Evolutionary conservation across 2,329 filamentous ascomycete species (phyloP), one percentile per base, ranked within the genome.

Genomic region (Talaromyces sp.): DNA sequence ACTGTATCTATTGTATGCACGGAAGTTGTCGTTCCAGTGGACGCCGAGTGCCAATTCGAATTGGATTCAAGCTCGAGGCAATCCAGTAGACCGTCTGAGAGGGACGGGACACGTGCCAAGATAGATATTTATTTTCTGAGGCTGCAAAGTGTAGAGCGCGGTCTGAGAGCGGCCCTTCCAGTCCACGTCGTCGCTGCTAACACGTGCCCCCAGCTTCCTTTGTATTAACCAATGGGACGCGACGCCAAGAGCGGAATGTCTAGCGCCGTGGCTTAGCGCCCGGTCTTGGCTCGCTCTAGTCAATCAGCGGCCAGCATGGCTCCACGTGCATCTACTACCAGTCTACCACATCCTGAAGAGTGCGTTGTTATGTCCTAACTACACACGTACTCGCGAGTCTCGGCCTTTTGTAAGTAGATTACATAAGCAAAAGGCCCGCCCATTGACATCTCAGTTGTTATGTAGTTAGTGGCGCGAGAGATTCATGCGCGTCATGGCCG

Each of bases 231-330:
- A 37, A 37, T 12, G 14, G 6, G 5, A 33, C 2, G 1, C 37
- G 18, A 4, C 18, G 57, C 57, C 57, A 59, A 59, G 57, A 59
- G 57, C 40, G 57, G 57, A 48, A 59, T 7, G 9, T 9, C 40
- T 8, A 28, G 56, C 39, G 56, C 56, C 40, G 56, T 46, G 56
- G 25, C 57, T 59, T 59, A 48, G 57, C 57, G 57, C 57, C 57
- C 57, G 57, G 40, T 37, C 57, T 59, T 59, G 57, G 57, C 57
- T 21, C 9, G 5, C 39, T 1, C 9, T n/a, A 23, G 25, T 40
- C 6, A 48, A 59, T 48, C 57, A 48, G 40, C n/a, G 11, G 16
- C n/a, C n/a, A 48, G 18, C 5, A 16, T 14, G 9, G 7, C 28
- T 35, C 57, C 57, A 59, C 57, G 57, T 59, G 57, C 14, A 44